Conservation (phyloP, 768 basidiomycete genomes). For the Suillus bovinus region DNA sequence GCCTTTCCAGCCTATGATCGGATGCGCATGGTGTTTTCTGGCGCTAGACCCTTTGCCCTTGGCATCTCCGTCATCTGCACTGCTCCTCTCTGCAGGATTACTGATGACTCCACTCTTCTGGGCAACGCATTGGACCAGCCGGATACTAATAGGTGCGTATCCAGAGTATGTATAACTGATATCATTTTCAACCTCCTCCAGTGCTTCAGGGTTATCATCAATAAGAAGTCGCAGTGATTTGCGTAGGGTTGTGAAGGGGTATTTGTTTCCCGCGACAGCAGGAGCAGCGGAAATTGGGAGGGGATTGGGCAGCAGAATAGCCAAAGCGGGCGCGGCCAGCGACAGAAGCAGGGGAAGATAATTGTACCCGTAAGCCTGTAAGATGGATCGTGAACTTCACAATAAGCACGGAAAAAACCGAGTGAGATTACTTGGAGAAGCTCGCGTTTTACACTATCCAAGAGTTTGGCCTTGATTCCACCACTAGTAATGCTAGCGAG, state of each 20-base stretch:
- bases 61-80: constrained; percentile 38
- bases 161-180: constrained; percentile 97
- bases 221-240: constrained; percentile 91
- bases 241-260: constrained; percentile 70
- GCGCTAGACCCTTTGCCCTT: constrained; percentile 38
- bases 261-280: constrained; percentile 49
- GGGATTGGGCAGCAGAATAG: constrained; percentile 66
- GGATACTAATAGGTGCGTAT: constrained; percentile 90
- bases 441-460: constrained; percentile 91
- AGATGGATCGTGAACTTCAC: constrained; percentile 21
- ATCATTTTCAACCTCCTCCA: constrained; percentile 88
- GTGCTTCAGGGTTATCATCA: constrained; percentile 76
- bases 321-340: constrained; percentile 63
- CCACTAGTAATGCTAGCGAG: constrained; percentile 83
- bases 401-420: not conserved
- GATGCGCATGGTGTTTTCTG: constrained; percentile 78
- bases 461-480: constrained; percentile 81
- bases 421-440: constrained; percentile 66
- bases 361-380: constrained; percentile 74
- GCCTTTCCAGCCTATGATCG: constrained; percentile 95
- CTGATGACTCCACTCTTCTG: constrained; percentile 90
- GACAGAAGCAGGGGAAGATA: constrained; percentile 68
- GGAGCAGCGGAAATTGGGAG: constrained; percentile 52
- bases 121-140: constrained; percentile 90
- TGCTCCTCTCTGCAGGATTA: constrained; percentile 65